Conservation (phyloP, 495 filamentous ascomycete species). For the Penicillium paradoxum region DNA sequence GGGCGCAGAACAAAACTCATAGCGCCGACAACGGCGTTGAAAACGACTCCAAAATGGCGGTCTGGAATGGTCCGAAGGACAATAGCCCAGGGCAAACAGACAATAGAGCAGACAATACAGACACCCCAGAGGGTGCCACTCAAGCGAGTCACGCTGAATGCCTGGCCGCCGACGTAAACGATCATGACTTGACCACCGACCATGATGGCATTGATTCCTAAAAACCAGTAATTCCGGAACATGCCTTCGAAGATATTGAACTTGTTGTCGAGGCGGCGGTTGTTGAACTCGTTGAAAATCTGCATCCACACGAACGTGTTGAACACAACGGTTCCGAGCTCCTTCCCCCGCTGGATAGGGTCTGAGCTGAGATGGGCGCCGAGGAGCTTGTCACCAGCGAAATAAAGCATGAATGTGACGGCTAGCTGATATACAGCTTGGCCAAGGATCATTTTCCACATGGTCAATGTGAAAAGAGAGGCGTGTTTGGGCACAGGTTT, state of each 20-base stretch:
- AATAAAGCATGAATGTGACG: constrained; percentile 75
- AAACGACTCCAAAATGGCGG: constrained; percentile 43
- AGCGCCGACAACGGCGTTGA: constrained; percentile 27
- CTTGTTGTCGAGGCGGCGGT: constrained; percentile 80
- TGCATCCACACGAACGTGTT: constrained; percentile 98
- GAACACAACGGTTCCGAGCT: constrained; percentile 75
- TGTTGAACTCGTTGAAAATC: constrained; percentile 94
- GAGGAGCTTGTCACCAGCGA: constrained; percentile 59
- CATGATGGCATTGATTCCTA: constrained; percentile 77
- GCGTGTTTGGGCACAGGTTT: constrained; percentile 78
- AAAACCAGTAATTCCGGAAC: constrained; percentile 71
- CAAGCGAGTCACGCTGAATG: constrained; percentile 68
- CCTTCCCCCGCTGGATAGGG: constrained; percentile 23
- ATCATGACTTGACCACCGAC: constrained; percentile 76
- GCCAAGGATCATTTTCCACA: constrained; percentile 96
- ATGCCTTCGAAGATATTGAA: constrained; percentile 88
- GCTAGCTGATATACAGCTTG: constrained; percentile 78
- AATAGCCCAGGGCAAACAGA: constrained; percentile 71
- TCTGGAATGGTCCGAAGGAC: constrained; percentile 65
- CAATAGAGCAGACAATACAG: constrained; percentile 63
- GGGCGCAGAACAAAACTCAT: constrained; percentile 29
- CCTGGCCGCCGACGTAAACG: constrained; percentile 65
- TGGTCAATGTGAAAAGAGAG: constrained; percentile 72
- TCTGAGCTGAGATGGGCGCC: constrained; percentile 40
- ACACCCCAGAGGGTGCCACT: constrained; percentile 69